Conservation (phyloP, 1,284 basidiomycete species). For the Boletus holoroseus region DNA sequence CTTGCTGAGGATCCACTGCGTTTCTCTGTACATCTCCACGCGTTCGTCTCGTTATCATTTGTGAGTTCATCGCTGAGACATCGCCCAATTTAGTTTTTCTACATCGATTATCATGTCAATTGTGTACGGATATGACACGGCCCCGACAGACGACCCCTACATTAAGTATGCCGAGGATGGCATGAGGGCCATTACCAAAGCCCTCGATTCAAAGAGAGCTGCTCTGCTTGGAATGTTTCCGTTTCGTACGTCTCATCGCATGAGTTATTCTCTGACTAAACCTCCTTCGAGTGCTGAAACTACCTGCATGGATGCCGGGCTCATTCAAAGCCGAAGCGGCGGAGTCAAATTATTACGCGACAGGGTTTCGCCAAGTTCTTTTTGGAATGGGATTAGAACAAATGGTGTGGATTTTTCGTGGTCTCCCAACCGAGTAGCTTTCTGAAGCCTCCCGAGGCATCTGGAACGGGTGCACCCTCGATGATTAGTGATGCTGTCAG, state of each 20-base stretch:
- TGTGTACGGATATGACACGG: slow-evolving; percentile 26
- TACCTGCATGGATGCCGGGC: slow-evolving; percentile 27
- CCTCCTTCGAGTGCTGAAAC: slow-evolving; percentile 18
- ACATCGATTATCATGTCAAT: slow-evolving; percentile 30
- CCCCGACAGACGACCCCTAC: slow-evolving; percentile 23
- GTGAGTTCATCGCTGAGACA: background rate
- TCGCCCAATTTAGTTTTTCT: slow-evolving; percentile 17
- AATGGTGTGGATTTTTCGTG: slow-evolving; percentile 17
- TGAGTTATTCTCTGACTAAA: background rate
- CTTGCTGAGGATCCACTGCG: slow-evolving; percentile 18
- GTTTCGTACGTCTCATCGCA: slow-evolving; percentile 21
- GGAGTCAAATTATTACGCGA: slow-evolving; percentile 15
- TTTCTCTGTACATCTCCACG: slow-evolving; percentile 20
- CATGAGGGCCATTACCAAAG: slow-evolving; percentile 20
- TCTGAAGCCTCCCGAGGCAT: slow-evolving; percentile 10
- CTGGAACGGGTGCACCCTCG: slow-evolving; percentile 16
- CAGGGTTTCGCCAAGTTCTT: slow-evolving; percentile 21
- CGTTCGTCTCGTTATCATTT: slow-evolving; percentile 16
- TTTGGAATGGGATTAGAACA: slow-evolving; percentile 24
- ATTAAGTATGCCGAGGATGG: slow-evolving; percentile 25
- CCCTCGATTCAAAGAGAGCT: slow-evolving; percentile 21
- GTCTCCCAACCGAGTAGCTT: background rate
- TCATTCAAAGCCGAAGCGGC: slow-evolving; percentile 26
- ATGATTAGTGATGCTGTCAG: slow-evolving; percentile 23
- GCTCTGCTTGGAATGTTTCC: slow-evolving; percentile 24